Evolutionary conservation across 2,329 filamentous ascomycete species (phyloP).

Genomic region (Arthroderma sp.): DNA sequence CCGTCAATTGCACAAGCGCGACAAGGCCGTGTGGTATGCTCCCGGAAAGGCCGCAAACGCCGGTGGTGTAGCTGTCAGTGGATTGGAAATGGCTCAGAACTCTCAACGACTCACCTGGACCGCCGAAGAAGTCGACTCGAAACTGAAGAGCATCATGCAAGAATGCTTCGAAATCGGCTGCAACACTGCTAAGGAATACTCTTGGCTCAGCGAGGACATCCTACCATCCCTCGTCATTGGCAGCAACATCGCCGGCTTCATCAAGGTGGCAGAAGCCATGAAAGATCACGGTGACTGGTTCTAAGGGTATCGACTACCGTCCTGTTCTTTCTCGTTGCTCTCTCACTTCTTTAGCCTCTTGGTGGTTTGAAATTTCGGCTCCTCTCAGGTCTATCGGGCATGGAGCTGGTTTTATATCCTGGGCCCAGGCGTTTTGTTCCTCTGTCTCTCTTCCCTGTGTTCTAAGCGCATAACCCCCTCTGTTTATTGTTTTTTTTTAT

Average conservation of each 20-base stretch:
- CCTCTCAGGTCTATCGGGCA: not conserved
- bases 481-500: not conserved
- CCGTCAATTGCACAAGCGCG: conserved; percentile 46
- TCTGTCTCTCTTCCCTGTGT: not conserved
- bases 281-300: conserved; percentile 95
- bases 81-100: conserved; percentile 99
- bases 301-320: conserved; percentile 17
- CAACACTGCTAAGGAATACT: conserved; percentile 78
- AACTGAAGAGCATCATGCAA: conserved; percentile 92
- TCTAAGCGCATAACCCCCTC: not conserved
- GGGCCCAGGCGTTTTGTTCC: not conserved
- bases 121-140: conserved; percentile 74
- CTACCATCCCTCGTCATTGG: conserved; percentile 83
- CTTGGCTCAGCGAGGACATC: conserved; percentile 63
- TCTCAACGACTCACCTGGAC: conserved; percentile 76
- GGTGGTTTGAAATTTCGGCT: too few relatives aligned
- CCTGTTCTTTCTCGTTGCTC: not conserved
- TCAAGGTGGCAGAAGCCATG: conserved; percentile 92
- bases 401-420: not conserved
- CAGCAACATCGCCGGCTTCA: conserved; percentile 94
- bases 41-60: conserved; percentile 96
- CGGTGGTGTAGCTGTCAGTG: conserved; percentile 92
- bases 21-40: conserved; percentile 73
- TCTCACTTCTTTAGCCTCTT: not conserved
- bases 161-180: conserved; percentile 81